These are phyloP conservation scores for Pseudocercospora fijiensis DNA, from an alignment of 2,329 filamentous ascomycete species.

Conservation along the genomic window DNA sequence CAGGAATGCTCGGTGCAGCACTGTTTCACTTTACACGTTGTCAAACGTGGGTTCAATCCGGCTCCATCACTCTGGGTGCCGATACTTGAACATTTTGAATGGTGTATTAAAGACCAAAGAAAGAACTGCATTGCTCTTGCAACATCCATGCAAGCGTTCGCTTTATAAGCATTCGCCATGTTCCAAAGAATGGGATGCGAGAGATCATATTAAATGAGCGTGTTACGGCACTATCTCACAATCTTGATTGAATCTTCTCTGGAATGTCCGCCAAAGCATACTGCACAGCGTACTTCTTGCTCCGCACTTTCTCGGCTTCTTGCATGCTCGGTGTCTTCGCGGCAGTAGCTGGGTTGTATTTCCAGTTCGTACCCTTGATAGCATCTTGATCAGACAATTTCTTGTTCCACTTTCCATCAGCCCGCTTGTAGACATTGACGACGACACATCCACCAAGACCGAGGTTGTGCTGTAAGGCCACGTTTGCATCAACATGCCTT, in stretches of 20 bases:
- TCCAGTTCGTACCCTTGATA: slow-evolving; percentile 65
- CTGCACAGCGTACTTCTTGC: slow-evolving; percentile 63
- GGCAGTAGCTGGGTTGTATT: slow-evolving; percentile 88
- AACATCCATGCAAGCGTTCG: too few relatives aligned
- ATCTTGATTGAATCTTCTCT: slow-evolving; percentile 70
- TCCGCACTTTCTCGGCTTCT: slow-evolving; percentile 68
- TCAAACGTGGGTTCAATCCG: too few relatives aligned
- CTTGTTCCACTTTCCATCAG: slow-evolving; percentile 67
- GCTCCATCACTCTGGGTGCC: too few relatives aligned
- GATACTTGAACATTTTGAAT: too few relatives aligned
- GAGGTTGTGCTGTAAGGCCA: slow-evolving; percentile 86
- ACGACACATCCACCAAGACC: slow-evolving; percentile 89
- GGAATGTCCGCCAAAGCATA: slow-evolving; percentile 78
- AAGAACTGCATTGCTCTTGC: too few relatives aligned
- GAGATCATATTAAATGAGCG: too few relatives aligned
- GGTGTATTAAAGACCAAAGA: too few relatives aligned
- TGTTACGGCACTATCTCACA: slow-evolving; percentile 43
- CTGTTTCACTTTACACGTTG: neutral
- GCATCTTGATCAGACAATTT: slow-evolving; percentile 63
- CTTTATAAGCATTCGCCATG: too few relatives aligned
- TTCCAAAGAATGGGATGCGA: too few relatives aligned
- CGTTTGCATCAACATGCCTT: slow-evolving; percentile 64
- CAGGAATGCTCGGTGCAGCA: neutral
- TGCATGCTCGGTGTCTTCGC: slow-evolving; percentile 82
- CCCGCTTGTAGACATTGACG: slow-evolving; percentile 82